Conservation (phyloP, 345 rosid genomes). For the Ceriops decandra region DNA sequence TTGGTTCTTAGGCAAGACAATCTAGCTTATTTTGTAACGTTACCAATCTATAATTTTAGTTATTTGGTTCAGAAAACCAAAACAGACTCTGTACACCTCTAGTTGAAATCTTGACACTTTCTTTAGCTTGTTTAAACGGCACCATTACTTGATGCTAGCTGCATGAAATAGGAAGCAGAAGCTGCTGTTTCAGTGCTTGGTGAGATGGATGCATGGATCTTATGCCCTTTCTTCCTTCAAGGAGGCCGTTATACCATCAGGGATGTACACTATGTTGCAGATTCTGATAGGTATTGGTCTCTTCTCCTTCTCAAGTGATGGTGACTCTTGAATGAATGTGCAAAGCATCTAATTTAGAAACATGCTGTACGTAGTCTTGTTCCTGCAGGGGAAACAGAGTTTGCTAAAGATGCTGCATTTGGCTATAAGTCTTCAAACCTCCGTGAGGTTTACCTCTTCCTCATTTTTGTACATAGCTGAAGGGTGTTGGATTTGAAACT, state of each 20-base stretch:
- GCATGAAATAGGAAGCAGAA: slow-evolving; percentile 68
- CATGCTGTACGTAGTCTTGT: slow-evolving; percentile 52
- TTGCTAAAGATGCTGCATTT: slow-evolving; percentile 92
- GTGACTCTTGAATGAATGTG: neutral
- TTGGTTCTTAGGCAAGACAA: no score
- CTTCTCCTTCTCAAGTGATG: neutral
- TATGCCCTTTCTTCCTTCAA: slow-evolving; percentile 97
- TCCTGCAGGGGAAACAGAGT: slow-evolving; percentile 96
- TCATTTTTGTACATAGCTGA: neutral
- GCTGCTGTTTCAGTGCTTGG: slow-evolving; percentile 86
- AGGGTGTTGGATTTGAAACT: slow-evolving; percentile 11
- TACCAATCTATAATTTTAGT: no score
- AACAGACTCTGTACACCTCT: neutral
- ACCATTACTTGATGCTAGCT: slow-evolving; percentile 13
- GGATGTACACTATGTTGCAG: slow-evolving; percentile 91
- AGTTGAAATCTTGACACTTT: neutral
- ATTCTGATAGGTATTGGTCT: slow-evolving; percentile 59
- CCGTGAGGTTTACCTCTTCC: slow-evolving; percentile 50
- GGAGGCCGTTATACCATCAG: slow-evolving; percentile 92
- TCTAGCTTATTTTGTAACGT: no score
- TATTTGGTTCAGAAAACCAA: no score
- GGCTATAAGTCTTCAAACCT: slow-evolving; percentile 93
- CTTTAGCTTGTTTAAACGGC: slow-evolving; percentile 6
- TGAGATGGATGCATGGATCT: slow-evolving; percentile 90
- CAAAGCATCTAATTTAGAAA: slow-evolving; percentile 2